Evolutionary conservation across 805 yeast genomes (phyloP).

Genomic region (Candida caryicola): DNA sequence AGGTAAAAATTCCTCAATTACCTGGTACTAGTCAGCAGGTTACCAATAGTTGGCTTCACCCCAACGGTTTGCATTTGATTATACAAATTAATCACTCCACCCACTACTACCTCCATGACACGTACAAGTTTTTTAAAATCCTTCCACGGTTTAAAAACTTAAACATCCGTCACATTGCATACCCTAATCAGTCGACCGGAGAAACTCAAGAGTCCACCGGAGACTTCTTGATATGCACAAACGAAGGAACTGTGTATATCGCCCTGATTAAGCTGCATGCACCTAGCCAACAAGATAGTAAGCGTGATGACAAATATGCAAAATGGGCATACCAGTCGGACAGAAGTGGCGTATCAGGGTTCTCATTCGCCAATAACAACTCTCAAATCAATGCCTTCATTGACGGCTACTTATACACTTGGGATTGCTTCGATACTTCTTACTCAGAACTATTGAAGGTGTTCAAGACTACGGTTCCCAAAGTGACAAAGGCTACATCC

Average conservation of each 20-base stretch:
- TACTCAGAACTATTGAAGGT: constrained; percentile 27
- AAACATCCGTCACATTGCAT: constrained; percentile 24
- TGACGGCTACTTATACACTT: constrained; percentile 17
- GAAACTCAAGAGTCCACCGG: constrained; percentile 19
- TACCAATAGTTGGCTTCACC: constrained; percentile 36
- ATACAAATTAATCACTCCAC: constrained; percentile 22
- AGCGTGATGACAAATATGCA: constrained; percentile 36
- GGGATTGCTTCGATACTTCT: constrained; percentile 35
- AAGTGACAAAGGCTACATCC: constrained; percentile 1
- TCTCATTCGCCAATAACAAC: constrained; percentile 19
- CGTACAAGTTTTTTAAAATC: constrained; percentile 31
- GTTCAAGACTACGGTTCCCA: constrained; percentile 22
- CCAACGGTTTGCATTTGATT: constrained; percentile 35
- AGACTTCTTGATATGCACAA: constrained; percentile 29
- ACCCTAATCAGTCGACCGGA: constrained; percentile 9
- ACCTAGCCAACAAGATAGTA: constrained; percentile 22
- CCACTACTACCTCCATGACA: constrained; percentile 31
- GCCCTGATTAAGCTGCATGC: constrained; percentile 29
- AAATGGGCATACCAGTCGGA: constrained; percentile 24
- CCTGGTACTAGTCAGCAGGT: constrained; percentile 9
- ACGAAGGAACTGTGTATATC: constrained; percentile 27
- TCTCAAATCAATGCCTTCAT: constrained; percentile 24
- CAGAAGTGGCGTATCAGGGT: constrained; percentile 13
- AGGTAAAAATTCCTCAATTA: constrained; percentile 19
- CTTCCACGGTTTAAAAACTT: constrained; percentile 32